Evolutionary conservation across 805 yeast species (phyloP), one percentile per base, ranked within the genome.

Genomic region (Yarrowia porcina): DNA sequence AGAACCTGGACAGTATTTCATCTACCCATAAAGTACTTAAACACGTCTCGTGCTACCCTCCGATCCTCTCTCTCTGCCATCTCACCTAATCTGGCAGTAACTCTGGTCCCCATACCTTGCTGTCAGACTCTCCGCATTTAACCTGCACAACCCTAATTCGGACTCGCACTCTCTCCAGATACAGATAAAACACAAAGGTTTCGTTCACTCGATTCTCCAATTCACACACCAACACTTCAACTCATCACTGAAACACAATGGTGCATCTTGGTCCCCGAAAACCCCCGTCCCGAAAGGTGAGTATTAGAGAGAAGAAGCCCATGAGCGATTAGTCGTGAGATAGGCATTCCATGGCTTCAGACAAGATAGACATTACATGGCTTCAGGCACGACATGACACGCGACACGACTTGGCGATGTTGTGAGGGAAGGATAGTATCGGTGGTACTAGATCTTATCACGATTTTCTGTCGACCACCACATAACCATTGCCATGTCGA

Each of bases 221-320:
- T 35, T 35, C 44, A 32, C n/a, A 21, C 42, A 10, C 33, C 45
- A n/a, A 10, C 38, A 17, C 9, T 15, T 20, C 13, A 17, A 9
- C n/a, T 8, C 21, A n/a, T n/a, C 36, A 18, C 42, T 20, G 4
- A 27, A 33, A 39, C 42, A 39, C 42, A 69, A 88, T 88, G 96
- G 96, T 88, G 75, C 89, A 84, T 75, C 81, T 88, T 71, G 96
- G 94, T 73, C 93, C 96, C 66, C 86, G 87, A 74, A 83, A 82
- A 69, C 94, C 94, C 63, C 92, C 89, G 66, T 82, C 84, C 73
- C 87, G 94, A 79, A 88, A 84, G 75, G 86, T 84, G 66, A 71
- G 72, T 52, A 36, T n/a, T 7, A 28, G 25, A 12, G 5, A 13
- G 11, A 3, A 12, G 20, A 13, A 15, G 30, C n/a, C 7, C 23